Evolutionary conservation across 208 protist genomes (phyloP), one percentile per base, ranked within the genome.

Genomic region (Tritrichomonas musculus): DNA sequence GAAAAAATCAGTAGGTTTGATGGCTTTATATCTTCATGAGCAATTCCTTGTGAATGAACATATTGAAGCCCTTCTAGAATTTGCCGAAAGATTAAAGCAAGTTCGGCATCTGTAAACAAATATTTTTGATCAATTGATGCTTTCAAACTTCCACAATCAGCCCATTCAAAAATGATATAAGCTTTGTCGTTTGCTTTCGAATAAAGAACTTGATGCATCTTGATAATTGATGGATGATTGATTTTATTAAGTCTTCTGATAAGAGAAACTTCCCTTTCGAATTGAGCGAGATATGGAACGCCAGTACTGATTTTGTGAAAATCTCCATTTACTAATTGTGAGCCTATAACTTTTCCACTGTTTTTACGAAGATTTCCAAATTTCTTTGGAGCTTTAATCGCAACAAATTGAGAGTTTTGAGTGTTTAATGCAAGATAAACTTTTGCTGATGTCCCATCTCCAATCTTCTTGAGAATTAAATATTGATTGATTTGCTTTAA

Each of bases 401-500:
- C 77, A 57, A 44, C 33, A n/a, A 39, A 53, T 57, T 88, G 1
- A 33, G n/a, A 25, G 1, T 44, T 57, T 33, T 88, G 25, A 9
- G 30, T n/a, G 30, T 88, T 47, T 0, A 39, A 44, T 20, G 77
- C 77, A 17, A 88, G 77, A 17, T 88, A 57, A 3, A 88, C 77
- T 33, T 88, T 88, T 39, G 77, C 33, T 47, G 44, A 88, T 60
- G 77, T 14, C 11, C 77, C 77, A 39, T 88, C 39, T 22, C 77
- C 77, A 11, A 88, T 88, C 30, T 88, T 88, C 39, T 88, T 53
- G 17, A 88, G 13, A 57, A 88, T 41, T 27, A 88, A 57, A 39
- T 55, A 88, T 47, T 88, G 77, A 49, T 88, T 88, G 1, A 88
- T 39, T 47, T 88, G 77, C n/a, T 88, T 88, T 5, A 57, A n/a